Percentiles rank a stretch among this genome's conserved stretches.
Conservation (phyloP, 345 rosid genomes). For the Gynandropsis gynandra region DNA sequence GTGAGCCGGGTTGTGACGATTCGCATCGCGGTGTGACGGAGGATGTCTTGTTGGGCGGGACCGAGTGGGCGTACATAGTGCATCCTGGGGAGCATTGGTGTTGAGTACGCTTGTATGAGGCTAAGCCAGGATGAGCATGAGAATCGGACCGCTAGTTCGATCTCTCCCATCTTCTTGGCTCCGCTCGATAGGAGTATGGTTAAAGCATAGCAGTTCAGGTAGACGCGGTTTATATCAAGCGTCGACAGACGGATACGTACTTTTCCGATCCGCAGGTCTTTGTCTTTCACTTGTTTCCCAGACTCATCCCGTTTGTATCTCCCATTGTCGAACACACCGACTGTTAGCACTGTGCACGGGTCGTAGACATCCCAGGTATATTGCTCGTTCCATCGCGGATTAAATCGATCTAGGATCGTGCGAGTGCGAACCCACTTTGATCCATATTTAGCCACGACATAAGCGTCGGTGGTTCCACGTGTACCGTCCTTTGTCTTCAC, state of each 20-base stretch:
- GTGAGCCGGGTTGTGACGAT: constrained; percentile 60
- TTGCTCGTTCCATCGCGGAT: constrained; percentile 94
- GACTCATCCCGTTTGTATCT: constrained; percentile 54
- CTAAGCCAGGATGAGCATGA: constrained; percentile 74
- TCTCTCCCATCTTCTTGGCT: constrained; percentile 82
- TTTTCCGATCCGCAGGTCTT: constrained; percentile 59
- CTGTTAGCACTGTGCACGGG: constrained; percentile 72
- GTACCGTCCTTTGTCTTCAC: constrained; percentile 84
- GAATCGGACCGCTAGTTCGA: constrained; percentile 73
- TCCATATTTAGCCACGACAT: constrained; percentile 85
- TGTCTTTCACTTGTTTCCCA: constrained; percentile 37
- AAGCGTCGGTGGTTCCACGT: constrained; percentile 83
- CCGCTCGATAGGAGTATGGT: constrained; percentile 64
- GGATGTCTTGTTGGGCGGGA: constrained; percentile 73
- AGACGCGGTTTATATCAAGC: constrained; percentile 68
- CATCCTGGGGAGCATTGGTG: constrained; percentile 80
- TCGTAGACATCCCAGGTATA: constrained; percentile 89
- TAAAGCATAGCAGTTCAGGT: constrained; percentile 47
- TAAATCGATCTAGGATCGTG: constrained; percentile 73
- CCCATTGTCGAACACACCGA: constrained; percentile 79
- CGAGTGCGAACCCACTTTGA: constrained; percentile 91
- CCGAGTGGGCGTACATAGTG: constrained; percentile 67
- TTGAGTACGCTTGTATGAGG: constrained; percentile 64
- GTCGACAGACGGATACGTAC: constrained; percentile 68
- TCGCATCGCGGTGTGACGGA: constrained; percentile 87